Base-by-base conservation (phyloP, 805 yeast species). In the Candida ascalaphidarum region DNA sequence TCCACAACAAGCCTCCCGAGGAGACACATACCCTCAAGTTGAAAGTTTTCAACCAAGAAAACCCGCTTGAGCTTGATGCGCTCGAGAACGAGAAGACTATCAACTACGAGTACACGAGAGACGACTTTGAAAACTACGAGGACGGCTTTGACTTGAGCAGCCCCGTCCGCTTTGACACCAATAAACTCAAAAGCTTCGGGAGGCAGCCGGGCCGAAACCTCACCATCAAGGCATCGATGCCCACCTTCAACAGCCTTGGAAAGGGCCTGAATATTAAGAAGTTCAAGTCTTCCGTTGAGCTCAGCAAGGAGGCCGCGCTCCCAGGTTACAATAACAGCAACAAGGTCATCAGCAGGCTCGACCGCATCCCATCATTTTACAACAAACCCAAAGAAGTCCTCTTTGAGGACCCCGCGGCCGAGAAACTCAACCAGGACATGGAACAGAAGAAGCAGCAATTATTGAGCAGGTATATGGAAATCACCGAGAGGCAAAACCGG, bases 361-460 rank as follows among this genome's bases (percentile, higher is more conserved):
- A 58, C 31, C 36, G 68, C 19, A 62, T 62, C 27, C 68, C 68
- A 1, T 59, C 66, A 1, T 62, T 62, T 34, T 58, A 58, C 34
- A 37, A 43, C 26, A 40, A 40, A 17, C 21, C 11, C 7, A 17
- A 16, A 11, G 27, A 21, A 15, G 20, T 14, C 8, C 11, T 21
- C 14, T 22, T 20, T 17, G 7, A 21, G 12, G 21, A 25, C 7
- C 21, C 24, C 4, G 7, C 9, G 3, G 18, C 37, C 15, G 32
- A 31, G 21, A 26, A 30, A 30, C 23, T 33, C 30, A 37, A 33
- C 23, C 32, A 29, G 23, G 33, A 39, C 17, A 43, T 43, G 41
- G 48, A 45, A 25, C 27, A 28, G 8, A 37, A 29, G 27, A 59
- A 58, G 28, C 46, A 50, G 21, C 46, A 46, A 27, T 40, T 58